A percentile compares a stretch with the other conserved stretches of the same genome.
phyloP scores from a whole-genome alignment of 2,329 filamentous ascomycete species.

The Talaromyces sp. region DNA sequence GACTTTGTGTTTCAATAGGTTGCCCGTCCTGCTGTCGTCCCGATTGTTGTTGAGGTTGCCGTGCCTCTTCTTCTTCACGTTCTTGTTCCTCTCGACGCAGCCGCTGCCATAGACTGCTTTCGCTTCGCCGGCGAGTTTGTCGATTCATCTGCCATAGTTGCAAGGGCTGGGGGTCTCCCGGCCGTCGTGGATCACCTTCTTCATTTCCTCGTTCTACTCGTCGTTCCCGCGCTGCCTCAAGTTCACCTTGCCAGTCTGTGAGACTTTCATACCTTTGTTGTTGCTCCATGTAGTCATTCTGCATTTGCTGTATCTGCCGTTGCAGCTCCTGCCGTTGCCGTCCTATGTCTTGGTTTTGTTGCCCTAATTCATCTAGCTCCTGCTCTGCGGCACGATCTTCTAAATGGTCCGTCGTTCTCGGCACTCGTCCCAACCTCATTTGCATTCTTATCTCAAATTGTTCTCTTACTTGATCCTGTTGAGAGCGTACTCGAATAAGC shows the following conservation, averaged over 20 bases:
- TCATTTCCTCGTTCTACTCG: background rate
- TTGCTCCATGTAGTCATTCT: background rate
- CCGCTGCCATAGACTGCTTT: background rate
- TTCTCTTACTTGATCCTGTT: background rate
- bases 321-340: background rate
- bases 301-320: background rate
- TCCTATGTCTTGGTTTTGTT: background rate
- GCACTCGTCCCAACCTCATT: background rate
- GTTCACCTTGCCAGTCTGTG: background rate
- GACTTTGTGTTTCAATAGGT: background rate
- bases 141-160: background rate
- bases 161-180: background rate
- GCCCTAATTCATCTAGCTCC: background rate
- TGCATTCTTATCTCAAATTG: background rate
- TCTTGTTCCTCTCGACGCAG: background rate
- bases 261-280: background rate
- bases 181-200: background rate
- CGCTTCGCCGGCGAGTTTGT: background rate
- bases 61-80: background rate
- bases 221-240: background rate
- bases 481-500: background rate
- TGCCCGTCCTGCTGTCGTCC: background rate
- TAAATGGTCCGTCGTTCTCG: background rate
- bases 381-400: background rate
- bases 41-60: background rate